Conservation (phyloP, 2,329 filamentous ascomycete species). For the Verticillium alfalfae region DNA sequence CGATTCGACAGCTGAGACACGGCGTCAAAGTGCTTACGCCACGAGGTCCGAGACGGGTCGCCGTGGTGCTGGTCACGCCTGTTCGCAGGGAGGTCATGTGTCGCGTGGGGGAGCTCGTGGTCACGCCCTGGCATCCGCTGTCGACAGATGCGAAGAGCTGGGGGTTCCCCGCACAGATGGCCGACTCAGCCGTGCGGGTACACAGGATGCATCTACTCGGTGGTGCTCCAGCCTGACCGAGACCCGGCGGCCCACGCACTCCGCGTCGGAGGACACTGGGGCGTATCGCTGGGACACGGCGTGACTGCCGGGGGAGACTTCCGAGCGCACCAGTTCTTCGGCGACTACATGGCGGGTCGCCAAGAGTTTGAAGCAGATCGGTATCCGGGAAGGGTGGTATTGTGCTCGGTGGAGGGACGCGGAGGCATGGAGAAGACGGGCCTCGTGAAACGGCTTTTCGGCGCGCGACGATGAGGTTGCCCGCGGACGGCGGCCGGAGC, state of each 20-base stretch:
- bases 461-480: neutral
- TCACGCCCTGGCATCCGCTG: slow-evolving; percentile 59
- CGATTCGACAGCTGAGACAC: slow-evolving; percentile 35
- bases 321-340: slow-evolving; percentile 50
- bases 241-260: slow-evolving; percentile 44
- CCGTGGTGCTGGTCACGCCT: slow-evolving; percentile 43
- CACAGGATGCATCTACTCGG: slow-evolving; percentile 49
- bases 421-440: slow-evolving; percentile 29
- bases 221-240: slow-evolving; percentile 43
- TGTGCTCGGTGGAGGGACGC: slow-evolving; percentile 35
- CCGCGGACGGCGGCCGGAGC: neutral
- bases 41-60: slow-evolving; percentile 39
- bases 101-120: slow-evolving; percentile 37
- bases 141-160: slow-evolving; percentile 30
- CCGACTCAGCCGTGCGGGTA: slow-evolving; percentile 29
- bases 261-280: slow-evolving; percentile 37
- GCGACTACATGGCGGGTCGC: slow-evolving; percentile 38
- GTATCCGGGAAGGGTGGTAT: slow-evolving; percentile 30
- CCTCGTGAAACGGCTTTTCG: slow-evolving; percentile 28
- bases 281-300: slow-evolving; percentile 55
- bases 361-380: slow-evolving; percentile 26
- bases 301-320: slow-evolving; percentile 31
- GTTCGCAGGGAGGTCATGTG: slow-evolving; percentile 36
- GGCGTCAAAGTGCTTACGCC: slow-evolving; percentile 48
- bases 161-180: slow-evolving; percentile 38